A percentile compares a stretch with the other conserved stretches of the same genome.
Evolutionary conservation across 106 monocot genomes (phyloP).

Genomic region (Allium cepa): DNA sequence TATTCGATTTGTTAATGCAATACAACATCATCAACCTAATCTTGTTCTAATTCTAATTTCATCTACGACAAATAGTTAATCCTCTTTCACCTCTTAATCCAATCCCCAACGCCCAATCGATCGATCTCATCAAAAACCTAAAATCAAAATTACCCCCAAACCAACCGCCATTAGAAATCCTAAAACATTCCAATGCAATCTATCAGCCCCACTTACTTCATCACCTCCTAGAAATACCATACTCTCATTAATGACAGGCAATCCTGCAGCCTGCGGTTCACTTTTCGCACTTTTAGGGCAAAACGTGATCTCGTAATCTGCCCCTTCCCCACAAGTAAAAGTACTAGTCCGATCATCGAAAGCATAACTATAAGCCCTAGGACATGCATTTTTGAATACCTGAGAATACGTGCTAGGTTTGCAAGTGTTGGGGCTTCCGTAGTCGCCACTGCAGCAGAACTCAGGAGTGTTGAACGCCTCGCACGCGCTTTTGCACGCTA

Average conservation of each 20-base stretch:
- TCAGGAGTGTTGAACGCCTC: constrained; percentile 70
- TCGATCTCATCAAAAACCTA: too few species aligned
- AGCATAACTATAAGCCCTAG: constrained; percentile 85
- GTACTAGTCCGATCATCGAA: constrained; percentile 88
- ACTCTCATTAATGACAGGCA: constrained; percentile 22
- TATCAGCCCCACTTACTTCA: neutral
- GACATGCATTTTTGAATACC: constrained; percentile 93
- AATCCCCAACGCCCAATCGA: too few species aligned
- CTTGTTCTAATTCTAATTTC: too few species aligned
- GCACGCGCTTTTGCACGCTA: constrained; percentile 91
- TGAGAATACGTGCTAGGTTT: constrained; percentile 63
- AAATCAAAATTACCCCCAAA: too few species aligned
- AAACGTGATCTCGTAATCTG: neutral
- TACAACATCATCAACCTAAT: too few species aligned
- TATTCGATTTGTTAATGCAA: too few species aligned
- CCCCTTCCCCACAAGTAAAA: constrained; percentile 54
- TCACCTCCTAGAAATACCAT: constrained; percentile 37
- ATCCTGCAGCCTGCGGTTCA: neutral
- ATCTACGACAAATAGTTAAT: too few species aligned
- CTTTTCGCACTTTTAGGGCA: neutral
- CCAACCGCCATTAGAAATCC: neutral
- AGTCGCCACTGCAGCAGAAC: constrained; percentile 85
- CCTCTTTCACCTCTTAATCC: too few species aligned
- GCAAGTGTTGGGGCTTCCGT: constrained; percentile 80
- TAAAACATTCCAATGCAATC: neutral